Conservation (phyloP, 1,139 yeast species). For the Saccharomyces uvarum region DNA sequence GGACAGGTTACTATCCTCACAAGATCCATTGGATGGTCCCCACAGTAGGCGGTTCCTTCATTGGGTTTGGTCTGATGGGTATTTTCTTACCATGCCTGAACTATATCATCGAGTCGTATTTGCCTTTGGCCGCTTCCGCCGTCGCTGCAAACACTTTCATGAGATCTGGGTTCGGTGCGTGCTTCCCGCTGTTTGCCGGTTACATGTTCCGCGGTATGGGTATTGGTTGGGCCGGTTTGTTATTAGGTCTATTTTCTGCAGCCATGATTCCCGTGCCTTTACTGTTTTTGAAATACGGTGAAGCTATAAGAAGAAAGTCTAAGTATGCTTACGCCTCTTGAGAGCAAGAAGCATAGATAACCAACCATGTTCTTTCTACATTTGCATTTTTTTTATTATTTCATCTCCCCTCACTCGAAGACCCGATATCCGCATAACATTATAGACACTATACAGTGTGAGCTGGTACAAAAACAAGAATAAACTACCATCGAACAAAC, state of each 20-base stretch:
- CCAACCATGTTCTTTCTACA: background rate
- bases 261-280: constrained; percentile 62
- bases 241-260: constrained; percentile 62
- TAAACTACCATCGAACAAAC: background rate
- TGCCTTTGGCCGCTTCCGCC: constrained; percentile 80
- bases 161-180: constrained; percentile 59
- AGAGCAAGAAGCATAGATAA: constrained; percentile 28
- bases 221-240: constrained; percentile 74
- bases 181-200: constrained; percentile 72
- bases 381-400: background rate
- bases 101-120: constrained; percentile 73
- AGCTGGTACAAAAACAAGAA: background rate
- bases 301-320: constrained; percentile 46
- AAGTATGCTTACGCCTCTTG: constrained; percentile 40
- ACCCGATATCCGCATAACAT: background rate
- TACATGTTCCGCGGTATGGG: constrained; percentile 72
- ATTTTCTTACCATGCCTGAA: constrained; percentile 73
- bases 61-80: constrained; percentile 68
- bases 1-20: constrained; percentile 71
- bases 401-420: background rate
- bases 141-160: constrained; percentile 79
- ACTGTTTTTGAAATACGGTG: constrained; percentile 51
- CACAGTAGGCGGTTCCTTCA: constrained; percentile 58
- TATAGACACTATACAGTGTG: background rate
- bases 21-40: constrained; percentile 82